phyloP scores from a whole-genome alignment of 306 rosid species.

The Sphenostylis stenocarpa region DNA sequence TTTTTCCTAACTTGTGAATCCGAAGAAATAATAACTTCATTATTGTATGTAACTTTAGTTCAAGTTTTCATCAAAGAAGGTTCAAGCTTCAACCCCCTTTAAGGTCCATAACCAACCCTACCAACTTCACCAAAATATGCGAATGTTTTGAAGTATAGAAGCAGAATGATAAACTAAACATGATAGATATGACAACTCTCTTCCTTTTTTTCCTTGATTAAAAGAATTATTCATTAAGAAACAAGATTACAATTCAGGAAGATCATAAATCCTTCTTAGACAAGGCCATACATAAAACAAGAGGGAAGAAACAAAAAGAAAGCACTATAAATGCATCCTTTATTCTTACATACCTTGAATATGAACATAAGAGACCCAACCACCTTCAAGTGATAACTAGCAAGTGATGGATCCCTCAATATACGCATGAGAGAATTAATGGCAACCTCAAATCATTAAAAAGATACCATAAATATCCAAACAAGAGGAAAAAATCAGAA shows the following conservation, averaged over 20 bases:
- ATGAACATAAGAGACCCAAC: slow-evolving; percentile 97
- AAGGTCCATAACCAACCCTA: neutral
- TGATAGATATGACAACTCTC: neutral
- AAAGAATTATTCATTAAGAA: neutral
- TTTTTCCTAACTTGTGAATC: neutral
- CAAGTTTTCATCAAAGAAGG: neutral
- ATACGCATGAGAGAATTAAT: slow-evolving; percentile 97
- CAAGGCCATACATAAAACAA: neutral
- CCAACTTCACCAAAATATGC: neutral
- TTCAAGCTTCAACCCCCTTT: neutral
- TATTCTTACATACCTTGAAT: slow-evolving; percentile 73
- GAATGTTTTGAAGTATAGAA: neutral
- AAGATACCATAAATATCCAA: slow-evolving; percentile 5
- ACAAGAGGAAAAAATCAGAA: slow-evolving; percentile 20
- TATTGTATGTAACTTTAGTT: neutral
- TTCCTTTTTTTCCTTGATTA: neutral
- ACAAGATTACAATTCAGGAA: neutral
- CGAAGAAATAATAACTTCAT: neutral
- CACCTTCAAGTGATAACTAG: slow-evolving; percentile 87
- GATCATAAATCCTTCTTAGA: neutral
- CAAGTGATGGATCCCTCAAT: slow-evolving; percentile 96
- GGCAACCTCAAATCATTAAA: slow-evolving; percentile 67
- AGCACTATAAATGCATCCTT: neutral
- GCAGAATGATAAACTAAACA: neutral
- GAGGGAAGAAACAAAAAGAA: slow-evolving; percentile 5